A percentile compares a stretch with the other conserved stretches of the same genome.
These are phyloP conservation scores for Apiospora koreana DNA, from an alignment of 2,329 filamentous ascomycete species.

Conservation along the genomic window DNA sequence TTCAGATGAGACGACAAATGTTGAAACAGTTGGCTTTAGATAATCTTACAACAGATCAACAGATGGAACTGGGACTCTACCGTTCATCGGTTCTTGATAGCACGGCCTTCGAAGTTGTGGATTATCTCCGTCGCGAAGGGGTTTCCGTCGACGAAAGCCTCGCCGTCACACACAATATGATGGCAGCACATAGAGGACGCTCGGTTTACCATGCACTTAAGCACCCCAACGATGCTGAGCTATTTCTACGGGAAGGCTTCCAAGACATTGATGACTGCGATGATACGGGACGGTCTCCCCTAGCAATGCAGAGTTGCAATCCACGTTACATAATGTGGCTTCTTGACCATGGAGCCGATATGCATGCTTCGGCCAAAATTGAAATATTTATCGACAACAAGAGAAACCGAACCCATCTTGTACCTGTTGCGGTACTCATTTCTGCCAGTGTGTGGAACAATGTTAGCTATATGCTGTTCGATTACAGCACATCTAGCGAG, in stretches of 20 bases:
- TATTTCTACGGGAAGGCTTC: background rate
- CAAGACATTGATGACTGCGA: background rate
- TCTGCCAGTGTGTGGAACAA: too few species aligned
- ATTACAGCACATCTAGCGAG: too few species aligned
- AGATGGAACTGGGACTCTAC: background rate
- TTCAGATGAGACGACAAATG: background rate
- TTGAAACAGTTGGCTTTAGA: background rate
- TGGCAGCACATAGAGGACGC: rapidly evolving
- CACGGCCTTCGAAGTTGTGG: too few species aligned
- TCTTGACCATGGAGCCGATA: background rate
- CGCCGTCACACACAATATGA: background rate
- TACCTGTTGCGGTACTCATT: too few species aligned
- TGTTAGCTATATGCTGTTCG: too few species aligned
- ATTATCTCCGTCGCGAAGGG: too few species aligned
- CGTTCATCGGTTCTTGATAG: too few species aligned
- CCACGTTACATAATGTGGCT: background rate
- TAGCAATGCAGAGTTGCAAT: background rate
- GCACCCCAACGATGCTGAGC: background rate
- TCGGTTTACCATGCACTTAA: background rate
- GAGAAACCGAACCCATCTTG: too few species aligned
- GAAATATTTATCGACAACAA: too few species aligned
- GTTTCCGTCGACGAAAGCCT: too few species aligned
- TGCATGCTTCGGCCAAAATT: too few species aligned
- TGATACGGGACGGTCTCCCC: too few species aligned
- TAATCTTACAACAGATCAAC: background rate